Evolutionary conservation across 2,329 filamentous ascomycete species (phyloP), one percentile per base, ranked within the genome.

Genomic region (Mariannaea elegans): DNA sequence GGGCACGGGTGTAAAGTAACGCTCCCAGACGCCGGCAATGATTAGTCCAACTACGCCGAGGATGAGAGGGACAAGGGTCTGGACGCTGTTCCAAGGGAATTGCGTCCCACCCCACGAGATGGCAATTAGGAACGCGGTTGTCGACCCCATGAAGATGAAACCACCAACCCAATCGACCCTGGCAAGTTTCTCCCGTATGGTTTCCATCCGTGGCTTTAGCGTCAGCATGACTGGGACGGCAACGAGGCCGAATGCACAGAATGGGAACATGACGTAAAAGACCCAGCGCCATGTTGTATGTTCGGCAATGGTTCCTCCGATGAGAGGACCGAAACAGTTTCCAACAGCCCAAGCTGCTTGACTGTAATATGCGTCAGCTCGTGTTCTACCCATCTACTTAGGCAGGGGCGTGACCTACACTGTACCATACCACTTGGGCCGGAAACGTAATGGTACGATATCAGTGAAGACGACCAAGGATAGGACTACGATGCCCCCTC

Each of bases 211-310:
- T 14, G 45, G 45, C 31, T 48, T 48, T 5, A 48, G 24, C 27
- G 12, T 48, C 14, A 48, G 21, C 45, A 48, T 7, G 45, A 32
- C 7, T 5, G 45, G 45, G 24, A 48, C 18, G 18, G 29, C 14
- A 21, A 48, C 45, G 16, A 48, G 45, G 14, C 45, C 16, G n/a
- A 39, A 39, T 16, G 36, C 45, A 23, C 45, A 48, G 27, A 48
- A 29, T 14, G 45, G 45, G 12, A 48, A 34, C 24, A 41, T 52
- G 21, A 52, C 7, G n/a, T 52, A 52, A n/a, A 52, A 52, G 23
- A 38, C 21, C 49, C 49, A 52, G 6, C 49, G 49, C 49, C 49
- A 52, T 16, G 32, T 52, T 14, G 23, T 21, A 2, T 19, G 23
- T 18, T 41, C 49, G 9, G 23, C 36, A 9, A 52, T 27, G 3